These are phyloP conservation scores for Naganishia friedmannii DNA, from an alignment of 768 basidiomycete genomes.

Conservation along the genomic window DNA sequence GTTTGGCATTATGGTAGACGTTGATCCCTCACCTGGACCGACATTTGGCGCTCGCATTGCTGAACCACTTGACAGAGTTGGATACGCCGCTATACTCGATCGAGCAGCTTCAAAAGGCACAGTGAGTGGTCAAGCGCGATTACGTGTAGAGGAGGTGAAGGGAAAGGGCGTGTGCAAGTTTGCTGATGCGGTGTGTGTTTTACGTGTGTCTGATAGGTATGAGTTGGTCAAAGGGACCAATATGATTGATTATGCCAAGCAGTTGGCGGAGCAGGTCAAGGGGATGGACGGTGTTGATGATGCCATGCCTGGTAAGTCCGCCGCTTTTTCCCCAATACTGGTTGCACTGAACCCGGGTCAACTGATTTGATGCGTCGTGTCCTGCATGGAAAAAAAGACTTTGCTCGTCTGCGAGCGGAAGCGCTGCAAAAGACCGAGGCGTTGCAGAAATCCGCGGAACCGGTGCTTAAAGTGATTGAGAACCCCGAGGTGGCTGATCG, in stretches of 20 bases:
- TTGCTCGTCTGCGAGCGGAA: slow-evolving; percentile 73
- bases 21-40: slow-evolving; percentile 90
- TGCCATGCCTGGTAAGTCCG: slow-evolving; percentile 63
- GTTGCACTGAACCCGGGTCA: no score
- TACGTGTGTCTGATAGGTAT: slow-evolving; percentile 57
- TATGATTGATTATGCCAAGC: slow-evolving; percentile 91
- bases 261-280: slow-evolving; percentile 72
- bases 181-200: background rate
- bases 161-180: no score
- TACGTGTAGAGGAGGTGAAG: background rate
- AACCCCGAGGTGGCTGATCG: slow-evolving; percentile 94
- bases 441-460: slow-evolving; percentile 83
- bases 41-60: slow-evolving; percentile 87
- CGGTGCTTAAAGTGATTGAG: slow-evolving; percentile 91
- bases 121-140: slow-evolving; percentile 52
- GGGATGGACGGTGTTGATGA: slow-evolving; percentile 60
- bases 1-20: slow-evolving; percentile 55
- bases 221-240: slow-evolving; percentile 95
- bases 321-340: background rate
- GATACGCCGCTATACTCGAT: slow-evolving; percentile 65
- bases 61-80: slow-evolving; percentile 77
- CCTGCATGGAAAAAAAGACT: slow-evolving; percentile 59
- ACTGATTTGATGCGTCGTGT: background rate
- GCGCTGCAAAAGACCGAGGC: slow-evolving; percentile 79
- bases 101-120: slow-evolving; percentile 77